Evolutionary conservation across 2,329 filamentous ascomycete species (phyloP), one percentile per base, ranked within the genome.

Genomic region (Hymenotorrendiella dingleyae): DNA sequence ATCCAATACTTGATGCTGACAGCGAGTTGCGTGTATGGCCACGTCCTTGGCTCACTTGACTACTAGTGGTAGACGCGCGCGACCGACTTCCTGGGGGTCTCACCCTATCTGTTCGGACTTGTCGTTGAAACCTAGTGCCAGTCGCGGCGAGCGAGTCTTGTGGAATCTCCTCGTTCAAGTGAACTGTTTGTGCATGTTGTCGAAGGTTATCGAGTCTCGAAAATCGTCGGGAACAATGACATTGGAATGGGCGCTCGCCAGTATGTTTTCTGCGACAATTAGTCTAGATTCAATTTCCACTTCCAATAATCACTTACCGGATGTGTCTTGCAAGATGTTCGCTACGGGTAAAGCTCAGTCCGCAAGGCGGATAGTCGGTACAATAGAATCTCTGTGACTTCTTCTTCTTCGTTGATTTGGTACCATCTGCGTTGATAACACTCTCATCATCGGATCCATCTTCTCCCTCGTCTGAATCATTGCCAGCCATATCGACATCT

Each of bases 311-410:
- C 27, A 63, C 69, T 50, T 74, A 90, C 83, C 90, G 80, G 55
- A 98, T 97, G 60, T 98, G 93, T 39, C 93, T 78, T 12, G 91
- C 91, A 47, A 98, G 66, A 69, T 98, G 93, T 63, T 98, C 93
- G 60, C 91, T 97, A 49, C 93, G 74, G 0, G 93, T 97, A 62
- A 98, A 98, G 64, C 89, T 96, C 45, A 98, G 65, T 58, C 84
- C 90, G 65, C 93, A 98, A 4, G 90, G 90, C 20, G 91, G 91
- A 56, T 88, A 97, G 23, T 95, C 89, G 4, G 85, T 94, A 67
- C 93, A 98, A 65, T 91, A 96, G 65, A 98, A 98, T 34, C 88
- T 80, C 63, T 96, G 89, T 0, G 89, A 88, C 65, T 95, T 95
- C 69, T 95, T 96, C 76, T 96, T 97, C 68, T 94, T 94, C 40